Conservation (phyloP, 164 flowering plant genomes). For the Stephania cephalantha region DNA sequence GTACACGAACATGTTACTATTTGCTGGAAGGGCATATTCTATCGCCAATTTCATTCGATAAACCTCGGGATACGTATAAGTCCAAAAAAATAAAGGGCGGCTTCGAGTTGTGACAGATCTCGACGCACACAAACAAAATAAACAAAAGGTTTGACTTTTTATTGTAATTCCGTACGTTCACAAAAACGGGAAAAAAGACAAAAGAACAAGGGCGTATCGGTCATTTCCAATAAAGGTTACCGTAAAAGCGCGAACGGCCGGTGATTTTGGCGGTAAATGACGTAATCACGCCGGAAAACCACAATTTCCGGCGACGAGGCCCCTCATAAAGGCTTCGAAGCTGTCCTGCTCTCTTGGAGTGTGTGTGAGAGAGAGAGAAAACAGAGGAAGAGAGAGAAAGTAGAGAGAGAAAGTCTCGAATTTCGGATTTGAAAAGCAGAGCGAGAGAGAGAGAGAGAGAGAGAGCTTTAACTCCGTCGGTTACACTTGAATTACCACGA, state of each 20-base stretch:
- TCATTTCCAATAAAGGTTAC: neutral
- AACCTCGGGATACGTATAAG: too few relatives aligned
- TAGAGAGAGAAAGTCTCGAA: neutral
- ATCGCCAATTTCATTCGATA: too few relatives aligned
- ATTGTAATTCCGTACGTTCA: neutral
- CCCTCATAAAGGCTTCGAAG: conserved; percentile 6
- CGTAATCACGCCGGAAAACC: neutral
- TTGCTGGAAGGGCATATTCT: too few relatives aligned
- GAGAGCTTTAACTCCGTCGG: conserved; percentile 9
- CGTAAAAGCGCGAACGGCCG: neutral
- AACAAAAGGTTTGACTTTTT: neutral
- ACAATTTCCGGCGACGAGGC: neutral
- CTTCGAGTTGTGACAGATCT: too few relatives aligned
- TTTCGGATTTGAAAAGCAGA: neutral
- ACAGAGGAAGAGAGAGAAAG: conserved; percentile 1
- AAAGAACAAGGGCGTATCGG: neutral
- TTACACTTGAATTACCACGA: neutral
- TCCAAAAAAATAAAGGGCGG: too few relatives aligned
- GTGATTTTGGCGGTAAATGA: neutral
- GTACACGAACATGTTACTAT: too few relatives aligned
- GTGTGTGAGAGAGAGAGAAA: neutral
- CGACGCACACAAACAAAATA: neutral
- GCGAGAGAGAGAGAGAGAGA: neutral
- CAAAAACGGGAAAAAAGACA: neutral
- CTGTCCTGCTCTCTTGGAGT: conserved; percentile 5